Evolutionary conservation across 768 basidiomycete species (phyloP).

Genomic region (Termitomyces sp.): DNA sequence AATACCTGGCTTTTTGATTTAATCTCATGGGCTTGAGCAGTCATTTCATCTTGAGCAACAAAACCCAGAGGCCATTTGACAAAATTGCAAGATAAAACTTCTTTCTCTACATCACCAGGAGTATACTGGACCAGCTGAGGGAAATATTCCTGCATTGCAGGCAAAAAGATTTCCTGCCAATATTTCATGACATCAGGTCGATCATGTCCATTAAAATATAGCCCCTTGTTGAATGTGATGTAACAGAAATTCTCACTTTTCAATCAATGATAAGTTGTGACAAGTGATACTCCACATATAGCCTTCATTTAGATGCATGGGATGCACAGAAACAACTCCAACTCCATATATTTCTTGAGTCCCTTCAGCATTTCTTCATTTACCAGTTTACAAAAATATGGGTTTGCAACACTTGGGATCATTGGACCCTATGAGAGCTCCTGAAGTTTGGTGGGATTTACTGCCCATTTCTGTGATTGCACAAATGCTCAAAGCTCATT

Average conservation of each 20-base stretch:
- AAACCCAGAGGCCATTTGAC: slow-evolving; percentile 22
- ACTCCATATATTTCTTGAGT: slow-evolving; percentile 29
- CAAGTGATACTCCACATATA: slow-evolving; percentile 24
- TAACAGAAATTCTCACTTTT: slow-evolving; percentile 24
- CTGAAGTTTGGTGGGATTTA: slow-evolving; percentile 28
- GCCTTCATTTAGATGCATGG: slow-evolving; percentile 25
- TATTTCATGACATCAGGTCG: slow-evolving; percentile 31
- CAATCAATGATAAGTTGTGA: slow-evolving; percentile 28
- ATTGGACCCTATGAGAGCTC: slow-evolving; percentile 21
- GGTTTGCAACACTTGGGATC: slow-evolving; percentile 21
- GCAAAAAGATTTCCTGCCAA: slow-evolving; percentile 27
- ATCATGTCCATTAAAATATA: slow-evolving; percentile 26
- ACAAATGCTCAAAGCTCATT: slow-evolving; percentile 27
- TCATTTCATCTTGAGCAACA: slow-evolving; percentile 37
- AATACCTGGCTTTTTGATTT: slow-evolving; percentile 14
- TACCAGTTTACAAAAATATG: slow-evolving; percentile 24
- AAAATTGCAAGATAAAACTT: too few relatives aligned
- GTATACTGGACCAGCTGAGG: slow-evolving; percentile 16
- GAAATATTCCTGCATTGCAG: slow-evolving; percentile 19
- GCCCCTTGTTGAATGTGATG: slow-evolving; percentile 15
- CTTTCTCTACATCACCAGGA: too few relatives aligned
- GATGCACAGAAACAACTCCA: slow-evolving; percentile 28
- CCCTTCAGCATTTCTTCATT: slow-evolving; percentile 31
- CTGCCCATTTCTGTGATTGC: slow-evolving; percentile 32
- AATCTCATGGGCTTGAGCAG: slow-evolving; percentile 34